phyloP scores from a whole-genome alignment of 139 green algal genomes.

The Prasinococcaceae sp. region DNA sequence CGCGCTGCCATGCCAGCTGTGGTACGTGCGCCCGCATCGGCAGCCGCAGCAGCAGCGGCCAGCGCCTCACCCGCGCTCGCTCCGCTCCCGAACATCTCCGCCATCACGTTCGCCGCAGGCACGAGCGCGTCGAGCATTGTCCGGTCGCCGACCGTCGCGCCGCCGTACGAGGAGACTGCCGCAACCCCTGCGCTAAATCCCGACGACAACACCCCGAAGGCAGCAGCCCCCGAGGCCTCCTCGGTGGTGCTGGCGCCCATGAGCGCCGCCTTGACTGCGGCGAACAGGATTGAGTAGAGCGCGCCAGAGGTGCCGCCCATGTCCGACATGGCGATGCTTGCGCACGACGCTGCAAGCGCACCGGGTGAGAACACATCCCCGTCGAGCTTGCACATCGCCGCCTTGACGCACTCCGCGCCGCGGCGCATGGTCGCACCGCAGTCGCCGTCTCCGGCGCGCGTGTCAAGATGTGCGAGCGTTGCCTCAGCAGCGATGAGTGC shows the following conservation, averaged over 20 bases:
- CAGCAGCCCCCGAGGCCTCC: no score
- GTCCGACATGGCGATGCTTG: neutral
- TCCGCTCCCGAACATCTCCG: neutral
- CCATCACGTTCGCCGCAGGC: neutral
- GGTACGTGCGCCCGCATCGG: no score
- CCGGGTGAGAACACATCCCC: neutral
- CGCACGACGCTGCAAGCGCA: no score
- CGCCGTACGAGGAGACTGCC: constrained; percentile 16
- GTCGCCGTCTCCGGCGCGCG: constrained; percentile 65
- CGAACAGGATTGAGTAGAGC: constrained; percentile 20
- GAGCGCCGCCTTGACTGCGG: constrained; percentile 2
- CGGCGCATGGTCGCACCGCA: constrained; percentile 51
- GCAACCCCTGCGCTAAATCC: neutral
- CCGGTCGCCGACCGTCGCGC: constrained; percentile 9
- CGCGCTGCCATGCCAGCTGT: no score
- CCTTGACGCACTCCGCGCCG: constrained; percentile 22
- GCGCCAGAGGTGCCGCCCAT: constrained; percentile 17
- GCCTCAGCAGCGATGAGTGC: constrained; percentile 20
- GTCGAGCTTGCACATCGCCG: neutral
- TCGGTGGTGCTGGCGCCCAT: no score
- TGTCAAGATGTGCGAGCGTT: constrained; percentile 7
- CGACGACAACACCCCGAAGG: no score
- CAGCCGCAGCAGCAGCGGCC: no score
- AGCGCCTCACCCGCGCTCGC: no score
- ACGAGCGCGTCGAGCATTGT: constrained; percentile 24